Evolutionary conservation across 2,329 filamentous ascomycete species (phyloP), one percentile per base, ranked within the genome.

Genomic region (Coniochaeta sp.): DNA sequence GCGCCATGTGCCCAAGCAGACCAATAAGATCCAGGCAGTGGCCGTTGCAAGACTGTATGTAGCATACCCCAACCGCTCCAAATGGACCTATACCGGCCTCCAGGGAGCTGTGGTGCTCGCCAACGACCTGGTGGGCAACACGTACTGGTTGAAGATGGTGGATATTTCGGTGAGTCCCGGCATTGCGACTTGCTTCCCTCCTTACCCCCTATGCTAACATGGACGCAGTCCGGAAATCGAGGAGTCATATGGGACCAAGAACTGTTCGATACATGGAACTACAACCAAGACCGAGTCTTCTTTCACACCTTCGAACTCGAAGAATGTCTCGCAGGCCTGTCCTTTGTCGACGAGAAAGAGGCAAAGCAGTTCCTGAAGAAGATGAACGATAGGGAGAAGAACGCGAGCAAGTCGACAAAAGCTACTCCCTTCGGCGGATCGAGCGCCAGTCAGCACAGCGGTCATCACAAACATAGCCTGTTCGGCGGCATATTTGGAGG

Each of bases 291-390:
- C 67, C 86, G 94, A 55, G 92, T 89, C 54, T 99, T 96, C 72
- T 99, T 99, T 71, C 91, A 97, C 71, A 91, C 89, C 6, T 99
- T 99, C 66, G 94, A 99, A 72, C 80, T 96, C 52, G 91, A 97
- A 70, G 85, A 95, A 57, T 97, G 91, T 63, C 74, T 95, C 55
- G 94, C 91, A 6, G 94, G 86, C 1, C 73, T 99, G 54, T 96
- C 90, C 22, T 99, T 99, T 63, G 85, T 87, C 55, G 94, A 97
- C 68, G 94, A 97, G 74, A 97, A 96, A 71, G 94, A 99, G 73
- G 94, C 94, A 30, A 95, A 89, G 71, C 88, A 89, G 53, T 97
- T 99, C 73, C 86, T 91, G 70, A 96, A 96, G 79, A 97, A 96
- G 76, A 89, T 99, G 81, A 86, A 94, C 61, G 91, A 96, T 65